Conservation (phyloP, 345 rosid genomes). For the Noccaea caerulescens region DNA sequence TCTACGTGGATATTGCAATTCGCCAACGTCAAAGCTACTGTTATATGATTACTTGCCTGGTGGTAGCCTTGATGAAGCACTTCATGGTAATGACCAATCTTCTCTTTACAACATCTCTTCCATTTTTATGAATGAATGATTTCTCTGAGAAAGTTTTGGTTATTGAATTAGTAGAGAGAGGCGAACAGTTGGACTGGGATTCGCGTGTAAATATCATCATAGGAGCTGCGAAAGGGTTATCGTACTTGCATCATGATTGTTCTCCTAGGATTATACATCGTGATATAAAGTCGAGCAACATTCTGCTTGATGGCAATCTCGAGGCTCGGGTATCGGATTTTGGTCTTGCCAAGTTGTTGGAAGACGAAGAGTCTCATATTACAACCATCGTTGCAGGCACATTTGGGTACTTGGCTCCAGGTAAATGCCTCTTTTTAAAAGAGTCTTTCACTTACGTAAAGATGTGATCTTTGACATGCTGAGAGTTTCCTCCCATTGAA, state of each 20-base stretch:
- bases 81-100: slow-evolving; percentile 69
- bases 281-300: slow-evolving; percentile 97
- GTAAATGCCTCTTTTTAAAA: slow-evolving; percentile 41
- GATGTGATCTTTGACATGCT: neutral
- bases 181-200: slow-evolving; percentile 95
- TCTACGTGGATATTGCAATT: slow-evolving; percentile 95
- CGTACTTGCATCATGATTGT: slow-evolving; percentile 98
- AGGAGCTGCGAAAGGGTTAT: slow-evolving; percentile 98
- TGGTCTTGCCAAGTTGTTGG: slow-evolving; percentile 94
- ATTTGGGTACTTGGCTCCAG: slow-evolving; percentile 98
- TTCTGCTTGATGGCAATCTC: slow-evolving; percentile 91
- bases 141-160: slow-evolving; percentile 18
- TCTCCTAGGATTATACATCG: slow-evolving; percentile 99
- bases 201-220: slow-evolving; percentile 83
- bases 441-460: slow-evolving; percentile 6
- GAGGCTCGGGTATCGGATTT: slow-evolving; percentile 99
- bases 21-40: slow-evolving; percentile 84
- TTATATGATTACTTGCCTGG: slow-evolving; percentile 91
- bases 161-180: slow-evolving; percentile 65
- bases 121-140: slow-evolving; percentile 1
- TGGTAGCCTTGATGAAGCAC: slow-evolving; percentile 98
- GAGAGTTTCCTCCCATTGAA: neutral
- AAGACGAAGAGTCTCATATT: slow-evolving; percentile 96
- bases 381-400: slow-evolving; percentile 99
- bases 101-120: slow-evolving; percentile 9